Evolutionary conservation across 495 filamentous ascomycete species (phyloP), one percentile per base, ranked within the genome.

Genomic region (Elasticomyces elasticus): DNA sequence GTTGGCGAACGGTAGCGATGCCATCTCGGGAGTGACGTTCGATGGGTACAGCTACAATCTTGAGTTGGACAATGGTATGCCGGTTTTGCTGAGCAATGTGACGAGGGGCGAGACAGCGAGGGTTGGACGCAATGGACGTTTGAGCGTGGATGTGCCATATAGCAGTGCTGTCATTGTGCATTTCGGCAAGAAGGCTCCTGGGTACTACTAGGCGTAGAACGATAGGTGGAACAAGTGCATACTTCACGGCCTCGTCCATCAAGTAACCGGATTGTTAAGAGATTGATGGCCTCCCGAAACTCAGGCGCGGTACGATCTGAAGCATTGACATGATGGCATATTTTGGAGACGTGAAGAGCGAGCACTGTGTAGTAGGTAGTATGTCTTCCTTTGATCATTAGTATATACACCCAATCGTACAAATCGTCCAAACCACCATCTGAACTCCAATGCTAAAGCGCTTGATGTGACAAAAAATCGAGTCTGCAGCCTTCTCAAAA

Each of bases 31-130:
- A 1, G 74, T 83, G 17, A 76, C 78, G 5, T 85, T 72, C 68
- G 77, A 83, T 62, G 81, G 81, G 0, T 76, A 66, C 66, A 81
- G 75, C 41, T 87, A 83, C 57, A 79, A 84, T 54, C 79, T 76
- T 47, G 79, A 83, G 64, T 59, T 82, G 49, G 68, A 74, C 2
- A 51, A 67, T 13, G 82, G 83, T 0, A 66, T 64, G 66, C 78
- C 81, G 12, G 76, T 79, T 44, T 66, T 73, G 40, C 51, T 84
- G 67, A 52, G 42, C 0, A 83, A 84, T 63, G 75, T 80, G 24
- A 83, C 81, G 15, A 66, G 61, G 12, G 77, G 74, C 5, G 81
- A 84, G 72, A 72, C 49, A 46, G 68, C 66, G 5, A 31, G 25
- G 38, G 73, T 80, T 0, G 60, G 60, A n/a, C 60, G 57, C 33